phyloP scores from a whole-genome alignment of 768 basidiomycete genomes.

The Leccinum pellstonianum region DNA sequence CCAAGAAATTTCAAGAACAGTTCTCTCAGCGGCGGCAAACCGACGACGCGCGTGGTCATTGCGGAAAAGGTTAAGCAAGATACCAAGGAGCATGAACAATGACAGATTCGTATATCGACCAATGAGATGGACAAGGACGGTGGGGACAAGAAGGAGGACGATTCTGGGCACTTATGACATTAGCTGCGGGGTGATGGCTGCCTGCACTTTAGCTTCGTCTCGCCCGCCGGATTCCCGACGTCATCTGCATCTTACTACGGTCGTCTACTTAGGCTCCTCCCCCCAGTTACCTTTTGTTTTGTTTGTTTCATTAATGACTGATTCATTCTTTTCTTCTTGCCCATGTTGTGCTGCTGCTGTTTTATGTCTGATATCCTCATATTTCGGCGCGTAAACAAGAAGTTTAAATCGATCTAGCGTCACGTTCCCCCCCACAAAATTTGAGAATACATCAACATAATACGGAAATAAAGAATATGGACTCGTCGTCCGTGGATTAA shows the following conservation, averaged over 20 bases:
- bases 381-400: too few relatives aligned
- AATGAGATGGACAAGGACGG: slow-evolving; percentile 36
- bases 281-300: too few relatives aligned
- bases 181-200: not conserved
- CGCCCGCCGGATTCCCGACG: not conserved
- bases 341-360: too few relatives aligned
- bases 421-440: too few relatives aligned
- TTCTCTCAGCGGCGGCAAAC: too few relatives aligned
- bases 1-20: too few relatives aligned
- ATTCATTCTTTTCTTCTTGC: not conserved
- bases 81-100: slow-evolving; percentile 19
- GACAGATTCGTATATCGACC: slow-evolving; percentile 31
- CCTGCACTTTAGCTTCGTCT: not conserved
- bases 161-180: slow-evolving; percentile 29
- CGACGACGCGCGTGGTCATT: slow-evolving; percentile 40
- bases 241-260: not conserved
- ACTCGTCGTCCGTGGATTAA: too few relatives aligned
- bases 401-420: too few relatives aligned
- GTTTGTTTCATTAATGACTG: not conserved
- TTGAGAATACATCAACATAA: too few relatives aligned
- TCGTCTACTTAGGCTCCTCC: too few relatives aligned
- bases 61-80: slow-evolving; percentile 48
- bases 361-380: too few relatives aligned
- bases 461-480: too few relatives aligned
- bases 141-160: slow-evolving; percentile 34